These are phyloP conservation scores for Halenospora varia DNA, from an alignment of 495 filamentous ascomycete genomes.

Conservation along the genomic window DNA sequence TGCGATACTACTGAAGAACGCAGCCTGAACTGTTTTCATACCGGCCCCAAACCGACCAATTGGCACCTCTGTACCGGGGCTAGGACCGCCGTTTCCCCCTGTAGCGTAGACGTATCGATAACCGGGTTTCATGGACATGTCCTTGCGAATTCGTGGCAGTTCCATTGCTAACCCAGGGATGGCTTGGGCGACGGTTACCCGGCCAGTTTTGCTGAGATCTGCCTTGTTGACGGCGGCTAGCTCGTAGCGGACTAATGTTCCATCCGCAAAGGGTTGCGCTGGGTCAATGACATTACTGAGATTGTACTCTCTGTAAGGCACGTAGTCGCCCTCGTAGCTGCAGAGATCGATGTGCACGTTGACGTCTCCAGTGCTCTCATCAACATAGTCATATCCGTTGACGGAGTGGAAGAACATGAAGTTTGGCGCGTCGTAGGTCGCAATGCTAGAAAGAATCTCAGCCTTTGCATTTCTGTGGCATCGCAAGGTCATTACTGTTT, in stretches of 20 bases:
- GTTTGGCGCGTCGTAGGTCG: slow-evolving; percentile 1
- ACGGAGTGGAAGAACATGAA: slow-evolving; percentile 12
- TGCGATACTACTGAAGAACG: background rate
- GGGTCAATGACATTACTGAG: slow-evolving; percentile 7
- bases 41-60: slow-evolving; percentile 3
- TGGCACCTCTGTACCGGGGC: slow-evolving; percentile 6
- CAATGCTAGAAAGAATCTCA: background rate
- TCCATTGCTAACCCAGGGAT: slow-evolving; percentile 1
- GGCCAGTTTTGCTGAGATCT: background rate
- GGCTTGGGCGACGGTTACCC: slow-evolving; percentile 4
- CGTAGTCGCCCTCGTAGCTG: slow-evolving; percentile 2
- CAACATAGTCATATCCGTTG: slow-evolving; percentile 7
- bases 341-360: slow-evolving; percentile 4
- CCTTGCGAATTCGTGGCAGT: slow-evolving; percentile 3
- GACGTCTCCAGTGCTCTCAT: slow-evolving; percentile 1
- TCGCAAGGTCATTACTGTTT: background rate
- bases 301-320: slow-evolving; percentile 10
- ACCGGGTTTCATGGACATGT: background rate
- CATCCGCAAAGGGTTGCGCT: background rate
- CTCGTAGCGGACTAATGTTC: slow-evolving; percentile 4
- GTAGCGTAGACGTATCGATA: slow-evolving; percentile 4
- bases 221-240: slow-evolving; percentile 1
- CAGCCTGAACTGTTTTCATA: background rate
- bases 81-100: background rate
- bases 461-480: background rate